Conservation (phyloP, 1,284 basidiomycete species). For the Cryptococcus jaspeensis region DNA sequence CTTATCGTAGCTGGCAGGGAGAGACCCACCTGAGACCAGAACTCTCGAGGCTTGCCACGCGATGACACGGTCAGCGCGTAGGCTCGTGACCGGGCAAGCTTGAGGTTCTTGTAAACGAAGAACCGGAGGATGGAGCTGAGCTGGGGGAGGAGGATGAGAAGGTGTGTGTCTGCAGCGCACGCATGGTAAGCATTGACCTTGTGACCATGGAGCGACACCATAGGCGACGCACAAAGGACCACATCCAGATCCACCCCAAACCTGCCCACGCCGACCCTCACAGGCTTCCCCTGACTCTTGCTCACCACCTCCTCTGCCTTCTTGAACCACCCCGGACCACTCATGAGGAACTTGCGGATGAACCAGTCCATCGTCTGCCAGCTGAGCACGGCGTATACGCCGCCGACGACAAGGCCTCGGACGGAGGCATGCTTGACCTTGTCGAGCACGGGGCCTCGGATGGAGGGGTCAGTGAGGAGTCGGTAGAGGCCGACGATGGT, state of each 20-base stretch:
- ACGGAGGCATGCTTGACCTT: slow-evolving; percentile 50
- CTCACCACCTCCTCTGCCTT: slow-evolving; percentile 23
- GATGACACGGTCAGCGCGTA: slow-evolving; percentile 71
- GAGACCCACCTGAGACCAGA: slow-evolving; percentile 60
- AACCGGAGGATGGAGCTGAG: slow-evolving; percentile 69
- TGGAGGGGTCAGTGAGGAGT: slow-evolving; percentile 42
- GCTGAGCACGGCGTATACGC: slow-evolving; percentile 37
- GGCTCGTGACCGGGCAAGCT: slow-evolving; percentile 70
- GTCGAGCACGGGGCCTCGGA: slow-evolving; percentile 45
- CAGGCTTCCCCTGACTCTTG: slow-evolving; percentile 21
- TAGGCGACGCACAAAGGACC: slow-evolving; percentile 38
- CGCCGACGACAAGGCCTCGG: slow-evolving; percentile 41
- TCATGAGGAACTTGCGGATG: slow-evolving; percentile 39
- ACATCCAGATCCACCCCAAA: slow-evolving; percentile 33
- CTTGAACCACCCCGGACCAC: slow-evolving; percentile 18
- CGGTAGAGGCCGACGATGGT: slow-evolving; percentile 46
- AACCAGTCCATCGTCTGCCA: slow-evolving; percentile 47
- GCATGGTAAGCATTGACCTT: background rate
- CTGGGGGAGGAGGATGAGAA: slow-evolving; percentile 70
- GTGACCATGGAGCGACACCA: background rate
- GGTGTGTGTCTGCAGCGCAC: slow-evolving; percentile 62
- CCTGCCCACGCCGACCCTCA: slow-evolving; percentile 31
- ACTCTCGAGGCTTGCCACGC: slow-evolving; percentile 72
- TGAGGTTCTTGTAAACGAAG: slow-evolving; percentile 75
- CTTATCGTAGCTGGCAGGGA: background rate